phyloP scores from a whole-genome alignment of 2,329 filamentous ascomycete species.

The Aspergillus sp. region DNA sequence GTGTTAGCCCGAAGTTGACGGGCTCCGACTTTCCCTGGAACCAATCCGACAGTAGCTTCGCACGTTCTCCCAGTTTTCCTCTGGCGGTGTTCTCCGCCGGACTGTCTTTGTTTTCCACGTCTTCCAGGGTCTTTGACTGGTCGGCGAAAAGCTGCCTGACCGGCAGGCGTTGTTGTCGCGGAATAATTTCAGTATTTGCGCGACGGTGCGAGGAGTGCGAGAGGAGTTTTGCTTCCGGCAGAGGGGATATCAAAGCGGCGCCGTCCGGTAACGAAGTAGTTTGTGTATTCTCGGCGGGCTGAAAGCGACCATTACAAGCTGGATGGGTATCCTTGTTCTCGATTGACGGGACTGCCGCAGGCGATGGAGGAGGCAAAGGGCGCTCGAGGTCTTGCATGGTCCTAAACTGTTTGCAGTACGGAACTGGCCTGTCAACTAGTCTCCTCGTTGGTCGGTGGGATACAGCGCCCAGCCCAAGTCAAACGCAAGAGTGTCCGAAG shows the following conservation, averaged over 20 bases:
- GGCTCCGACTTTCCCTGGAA: slow-evolving; percentile 45
- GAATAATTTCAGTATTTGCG: slow-evolving; percentile 25
- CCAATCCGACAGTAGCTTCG: slow-evolving; percentile 39
- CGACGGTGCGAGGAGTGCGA: slow-evolving; percentile 21
- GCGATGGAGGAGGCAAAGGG: slow-evolving; percentile 11
- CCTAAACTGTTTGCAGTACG: slow-evolving; percentile 9
- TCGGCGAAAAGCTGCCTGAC: slow-evolving; percentile 16
- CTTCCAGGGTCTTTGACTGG: slow-evolving; percentile 14
- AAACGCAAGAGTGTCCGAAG: background rate
- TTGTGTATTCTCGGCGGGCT: slow-evolving; percentile 8
- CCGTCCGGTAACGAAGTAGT: slow-evolving; percentile 9
- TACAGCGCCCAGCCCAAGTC: background rate
- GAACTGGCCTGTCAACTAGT: slow-evolving; percentile 5
- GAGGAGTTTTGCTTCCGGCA: slow-evolving; percentile 9
- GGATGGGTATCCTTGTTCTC: slow-evolving; percentile 6
- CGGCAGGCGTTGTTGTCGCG: slow-evolving; percentile 14
- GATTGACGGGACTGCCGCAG: slow-evolving; percentile 6
- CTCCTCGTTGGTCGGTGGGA: background rate
- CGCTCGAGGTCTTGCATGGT: slow-evolving; percentile 12
- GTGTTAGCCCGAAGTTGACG: slow-evolving; percentile 35
- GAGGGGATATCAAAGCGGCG: slow-evolving; percentile 9
- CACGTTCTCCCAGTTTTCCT: slow-evolving; percentile 23
- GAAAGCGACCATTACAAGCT: slow-evolving; percentile 8
- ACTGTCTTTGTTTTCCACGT: slow-evolving; percentile 10
- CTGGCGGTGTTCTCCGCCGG: slow-evolving; percentile 16